These are phyloP conservation scores for Colletotrichum simmondsii DNA, from an alignment of 2,329 filamentous ascomycete genomes.

Conservation along the genomic window DNA sequence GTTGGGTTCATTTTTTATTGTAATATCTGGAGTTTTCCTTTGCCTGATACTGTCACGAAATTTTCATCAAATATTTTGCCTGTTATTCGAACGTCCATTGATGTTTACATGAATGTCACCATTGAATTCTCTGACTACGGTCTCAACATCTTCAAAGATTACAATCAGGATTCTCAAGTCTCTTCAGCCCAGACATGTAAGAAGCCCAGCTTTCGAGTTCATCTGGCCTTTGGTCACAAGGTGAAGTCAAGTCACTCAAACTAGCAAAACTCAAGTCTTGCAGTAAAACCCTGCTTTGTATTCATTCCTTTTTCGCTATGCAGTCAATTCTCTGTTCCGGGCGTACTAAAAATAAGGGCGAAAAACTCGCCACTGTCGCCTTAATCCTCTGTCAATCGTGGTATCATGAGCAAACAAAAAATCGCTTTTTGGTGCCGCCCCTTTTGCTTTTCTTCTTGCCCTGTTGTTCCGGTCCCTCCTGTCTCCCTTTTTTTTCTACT, in stretches of 20 bases:
- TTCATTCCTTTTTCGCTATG: conserved; percentile 6
- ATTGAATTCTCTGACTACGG: neutral
- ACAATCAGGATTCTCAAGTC: too few species aligned
- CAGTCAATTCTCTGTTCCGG: neutral
- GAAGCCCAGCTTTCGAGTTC: too few species aligned
- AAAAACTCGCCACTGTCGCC: neutral
- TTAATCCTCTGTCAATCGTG: conserved; percentile 19
- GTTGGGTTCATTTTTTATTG: neutral
- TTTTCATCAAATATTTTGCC: neutral
- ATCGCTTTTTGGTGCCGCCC: conserved; percentile 31
- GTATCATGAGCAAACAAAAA: conserved; percentile 33
- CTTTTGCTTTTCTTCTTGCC: neutral
- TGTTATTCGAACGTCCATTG: neutral
- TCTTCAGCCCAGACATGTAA: too few species aligned
- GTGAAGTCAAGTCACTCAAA: neutral
- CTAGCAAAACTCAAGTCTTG: neutral
- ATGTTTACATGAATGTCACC: neutral
- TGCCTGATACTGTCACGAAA: neutral
- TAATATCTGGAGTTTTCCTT: neutral
- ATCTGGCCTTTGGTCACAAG: too few species aligned
- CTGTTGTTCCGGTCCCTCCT: neutral
- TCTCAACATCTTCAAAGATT: too few species aligned
- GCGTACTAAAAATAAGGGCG: neutral
- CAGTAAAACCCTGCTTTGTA: conserved; percentile 1
- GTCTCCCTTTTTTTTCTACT: neutral